These are phyloP conservation scores for Geranium brycei DNA, from an alignment of 345 rosid genomes.

Conservation along the genomic window DNA sequence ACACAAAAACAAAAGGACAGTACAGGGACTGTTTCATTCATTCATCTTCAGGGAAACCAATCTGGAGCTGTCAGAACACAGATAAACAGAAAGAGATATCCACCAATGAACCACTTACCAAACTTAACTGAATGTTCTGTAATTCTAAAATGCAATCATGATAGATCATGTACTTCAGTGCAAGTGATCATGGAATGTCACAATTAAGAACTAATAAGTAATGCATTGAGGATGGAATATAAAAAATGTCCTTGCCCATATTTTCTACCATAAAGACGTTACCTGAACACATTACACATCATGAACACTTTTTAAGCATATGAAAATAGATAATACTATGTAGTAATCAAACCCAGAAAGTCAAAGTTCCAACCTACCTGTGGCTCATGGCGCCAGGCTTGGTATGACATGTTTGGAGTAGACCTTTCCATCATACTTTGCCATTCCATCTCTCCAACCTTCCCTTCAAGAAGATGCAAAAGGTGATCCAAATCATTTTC, in stretches of 20 bases:
- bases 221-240: background rate
- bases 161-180: background rate
- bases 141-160: no score
- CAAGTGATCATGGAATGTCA: background rate
- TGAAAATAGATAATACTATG: background rate
- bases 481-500: slow-evolving; percentile 76
- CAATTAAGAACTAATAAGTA: no score
- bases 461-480: slow-evolving; percentile 52
- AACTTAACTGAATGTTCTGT: no score
- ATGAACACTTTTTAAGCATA: background rate
- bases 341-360: background rate
- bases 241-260: background rate
- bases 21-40: background rate
- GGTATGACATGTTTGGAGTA: slow-evolving; percentile 68
- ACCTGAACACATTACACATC: background rate
- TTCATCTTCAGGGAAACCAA: background rate
- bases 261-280: no score
- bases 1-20: background rate
- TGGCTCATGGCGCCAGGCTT: slow-evolving; percentile 90
- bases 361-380: slow-evolving; percentile 30
- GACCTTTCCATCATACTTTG: slow-evolving; percentile 74
- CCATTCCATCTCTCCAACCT: slow-evolving; percentile 63
- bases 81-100: background rate
- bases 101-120: background rate
- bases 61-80: background rate